Evolutionary conservation across 2,329 filamentous ascomycete species (phyloP).

Genomic region (Aspergillus neotritici): DNA sequence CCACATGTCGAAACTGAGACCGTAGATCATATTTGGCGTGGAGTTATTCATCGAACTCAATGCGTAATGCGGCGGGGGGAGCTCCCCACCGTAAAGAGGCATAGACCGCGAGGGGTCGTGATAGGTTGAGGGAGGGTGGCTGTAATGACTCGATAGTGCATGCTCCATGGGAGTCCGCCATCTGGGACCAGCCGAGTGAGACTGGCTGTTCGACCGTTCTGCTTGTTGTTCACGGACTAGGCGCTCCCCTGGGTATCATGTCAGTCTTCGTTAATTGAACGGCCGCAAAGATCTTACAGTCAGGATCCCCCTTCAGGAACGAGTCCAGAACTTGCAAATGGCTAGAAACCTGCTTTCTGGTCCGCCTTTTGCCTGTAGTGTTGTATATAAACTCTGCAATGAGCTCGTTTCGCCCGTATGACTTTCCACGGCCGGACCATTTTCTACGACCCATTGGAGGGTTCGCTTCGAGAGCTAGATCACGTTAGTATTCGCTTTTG

Average conservation of each 20-base stretch:
- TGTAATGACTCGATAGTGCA: slow-evolving; percentile 27
- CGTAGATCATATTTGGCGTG: slow-evolving; percentile 26
- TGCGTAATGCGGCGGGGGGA: slow-evolving; percentile 31
- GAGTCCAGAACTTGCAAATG: slow-evolving; percentile 59
- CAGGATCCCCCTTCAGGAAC: slow-evolving; percentile 48
- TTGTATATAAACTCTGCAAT: slow-evolving; percentile 55
- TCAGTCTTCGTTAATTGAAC: neutral
- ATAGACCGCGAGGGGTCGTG: slow-evolving; percentile 28
- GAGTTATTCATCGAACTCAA: slow-evolving; percentile 32
- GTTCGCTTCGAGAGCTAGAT: slow-evolving; percentile 48
- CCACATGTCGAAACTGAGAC: slow-evolving; percentile 44
- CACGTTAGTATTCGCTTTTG: slow-evolving; percentile 10
- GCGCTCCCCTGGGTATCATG: slow-evolving; percentile 29
- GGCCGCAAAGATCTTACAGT: slow-evolving; percentile 39
- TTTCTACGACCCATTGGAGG: slow-evolving; percentile 56
- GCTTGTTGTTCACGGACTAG: slow-evolving; percentile 34
- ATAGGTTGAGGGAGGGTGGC: slow-evolving; percentile 23
- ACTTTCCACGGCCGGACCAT: slow-evolving; percentile 47
- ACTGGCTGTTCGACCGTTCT: slow-evolving; percentile 29
- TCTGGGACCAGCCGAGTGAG: slow-evolving; percentile 27
- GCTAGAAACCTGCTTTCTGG: slow-evolving; percentile 58
- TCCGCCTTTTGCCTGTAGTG: slow-evolving; percentile 48
- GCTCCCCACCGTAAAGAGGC: slow-evolving; percentile 29
- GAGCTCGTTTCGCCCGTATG: slow-evolving; percentile 56
- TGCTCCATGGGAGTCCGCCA: slow-evolving; percentile 31